These are phyloP conservation scores for Penicillium sp. DNA, from an alignment of 2,329 filamentous ascomycete genomes.

Conservation along the genomic window DNA sequence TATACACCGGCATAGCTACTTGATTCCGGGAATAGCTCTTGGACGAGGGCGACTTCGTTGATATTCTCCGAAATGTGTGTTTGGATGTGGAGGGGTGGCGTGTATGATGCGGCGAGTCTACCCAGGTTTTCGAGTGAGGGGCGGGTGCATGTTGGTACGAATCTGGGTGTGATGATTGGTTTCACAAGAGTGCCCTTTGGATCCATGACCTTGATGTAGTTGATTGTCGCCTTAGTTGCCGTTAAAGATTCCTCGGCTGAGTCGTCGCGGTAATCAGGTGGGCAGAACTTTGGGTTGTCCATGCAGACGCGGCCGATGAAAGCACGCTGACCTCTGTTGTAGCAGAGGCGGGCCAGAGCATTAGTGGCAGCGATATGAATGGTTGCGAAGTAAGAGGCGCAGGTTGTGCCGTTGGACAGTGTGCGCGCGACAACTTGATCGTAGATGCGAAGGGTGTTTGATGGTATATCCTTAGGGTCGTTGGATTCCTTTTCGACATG, in stretches of 20 bases:
- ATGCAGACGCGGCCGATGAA: slow-evolving; percentile 93
- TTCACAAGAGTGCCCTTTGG: slow-evolving; percentile 63
- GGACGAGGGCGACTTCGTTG: slow-evolving; percentile 71
- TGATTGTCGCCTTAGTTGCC: slow-evolving; percentile 61
- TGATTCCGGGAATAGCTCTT: slow-evolving; percentile 65
- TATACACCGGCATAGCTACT: slow-evolving; percentile 76
- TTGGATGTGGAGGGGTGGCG: slow-evolving; percentile 66
- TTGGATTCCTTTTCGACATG: slow-evolving; percentile 8
- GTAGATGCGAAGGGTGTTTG: slow-evolving; percentile 60
- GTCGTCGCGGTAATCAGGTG: slow-evolving; percentile 77
- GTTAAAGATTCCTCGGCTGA: slow-evolving; percentile 59
- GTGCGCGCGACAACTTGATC: slow-evolving; percentile 75
- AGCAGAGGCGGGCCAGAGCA: slow-evolving; percentile 80
- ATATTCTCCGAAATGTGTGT: slow-evolving; percentile 88
- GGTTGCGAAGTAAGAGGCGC: slow-evolving; percentile 92
- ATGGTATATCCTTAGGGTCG: slow-evolving; percentile 21
- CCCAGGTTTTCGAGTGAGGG: slow-evolving; percentile 65
- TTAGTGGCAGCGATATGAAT: slow-evolving; percentile 84
- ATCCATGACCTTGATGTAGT: slow-evolving; percentile 68
- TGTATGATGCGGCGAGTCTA: slow-evolving; percentile 60
- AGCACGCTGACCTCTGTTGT: slow-evolving; percentile 76
- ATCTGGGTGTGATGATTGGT: slow-evolving; percentile 75
- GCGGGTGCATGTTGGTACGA: slow-evolving; percentile 57
- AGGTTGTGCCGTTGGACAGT: slow-evolving; percentile 87
- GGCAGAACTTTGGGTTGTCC: slow-evolving; percentile 68